These are phyloP conservation scores for Candida pseudoglaebosa DNA, from an alignment of 805 yeast genomes.

Conservation along the genomic window DNA sequence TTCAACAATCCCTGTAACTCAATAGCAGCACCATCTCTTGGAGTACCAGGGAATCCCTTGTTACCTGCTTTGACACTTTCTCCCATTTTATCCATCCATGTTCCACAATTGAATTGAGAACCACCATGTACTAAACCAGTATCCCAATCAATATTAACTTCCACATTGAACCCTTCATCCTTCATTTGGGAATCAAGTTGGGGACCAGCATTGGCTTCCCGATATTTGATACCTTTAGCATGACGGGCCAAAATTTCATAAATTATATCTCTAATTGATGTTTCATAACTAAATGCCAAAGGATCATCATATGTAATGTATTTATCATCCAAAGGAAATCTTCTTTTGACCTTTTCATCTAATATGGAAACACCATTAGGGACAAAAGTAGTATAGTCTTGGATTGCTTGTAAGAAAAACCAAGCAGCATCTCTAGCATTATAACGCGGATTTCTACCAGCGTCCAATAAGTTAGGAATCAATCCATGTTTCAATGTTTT, in stretches of 20 bases:
- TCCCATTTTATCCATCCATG: slow-evolving; percentile 99
- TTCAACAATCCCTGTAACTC: slow-evolving; percentile 88
- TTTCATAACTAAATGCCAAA: slow-evolving; percentile 68
- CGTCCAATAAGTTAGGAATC: slow-evolving; percentile 88
- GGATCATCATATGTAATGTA: slow-evolving; percentile 67
- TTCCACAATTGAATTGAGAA: slow-evolving; percentile 89
- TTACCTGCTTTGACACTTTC: slow-evolving; percentile 80
- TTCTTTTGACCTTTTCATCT: slow-evolving; percentile 67
- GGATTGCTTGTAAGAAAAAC: slow-evolving; percentile 88
- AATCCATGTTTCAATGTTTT: slow-evolving; percentile 90
- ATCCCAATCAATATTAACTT: slow-evolving; percentile 77
- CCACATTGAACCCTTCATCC: slow-evolving; percentile 87
- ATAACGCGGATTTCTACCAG: slow-evolving; percentile 90
- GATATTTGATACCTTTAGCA: slow-evolving; percentile 78
- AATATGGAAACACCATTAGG: slow-evolving; percentile 69
- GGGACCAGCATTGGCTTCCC: slow-evolving; percentile 95
- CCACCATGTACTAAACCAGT: slow-evolving; percentile 92
- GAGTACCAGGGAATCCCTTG: slow-evolving; percentile 95
- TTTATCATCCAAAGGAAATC: slow-evolving; percentile 87
- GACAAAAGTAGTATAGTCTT: slow-evolving; percentile 66
- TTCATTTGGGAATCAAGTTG: slow-evolving; percentile 87
- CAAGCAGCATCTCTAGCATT: slow-evolving; percentile 97
- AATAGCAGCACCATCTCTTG: slow-evolving; percentile 94
- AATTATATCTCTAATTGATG: slow-evolving; percentile 69
- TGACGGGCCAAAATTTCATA: slow-evolving; percentile 84